Conservation (phyloP, 495 filamentous ascomycete species). For the Aspergillus haitiensis region DNA sequence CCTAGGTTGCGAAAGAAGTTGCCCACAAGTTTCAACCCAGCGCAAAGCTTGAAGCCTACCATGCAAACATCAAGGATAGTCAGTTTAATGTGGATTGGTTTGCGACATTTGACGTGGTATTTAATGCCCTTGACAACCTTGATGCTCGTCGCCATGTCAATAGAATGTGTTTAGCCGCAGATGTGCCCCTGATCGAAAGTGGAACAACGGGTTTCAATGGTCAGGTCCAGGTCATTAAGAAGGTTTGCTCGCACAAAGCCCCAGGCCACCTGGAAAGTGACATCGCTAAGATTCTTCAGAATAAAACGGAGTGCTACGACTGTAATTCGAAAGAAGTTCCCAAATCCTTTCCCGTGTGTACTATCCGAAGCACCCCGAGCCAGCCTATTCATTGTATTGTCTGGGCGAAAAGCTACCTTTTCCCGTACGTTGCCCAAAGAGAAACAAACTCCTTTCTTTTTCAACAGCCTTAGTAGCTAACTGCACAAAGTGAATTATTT, state of each 20-base stretch:
- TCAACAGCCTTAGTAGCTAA: constrained; percentile 18
- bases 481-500: constrained; percentile 68
- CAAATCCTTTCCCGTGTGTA: constrained; percentile 92
- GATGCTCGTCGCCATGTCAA: constrained; percentile 95
- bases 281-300: constrained; percentile 44
- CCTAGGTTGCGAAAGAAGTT: constrained; percentile 88
- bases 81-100: constrained; percentile 93
- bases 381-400: constrained; percentile 99
- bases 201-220: constrained; percentile 98
- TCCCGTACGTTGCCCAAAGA: constrained; percentile 56
- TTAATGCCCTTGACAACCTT: constrained; percentile 97
- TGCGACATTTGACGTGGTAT: constrained; percentile 75
- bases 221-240: constrained; percentile 94
- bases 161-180: constrained; percentile 90
- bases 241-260: constrained; percentile 43
- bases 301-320: constrained; percentile 95
- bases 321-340: constrained; percentile 85
- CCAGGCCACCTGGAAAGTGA: background rate
- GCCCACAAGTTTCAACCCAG: constrained; percentile 88
- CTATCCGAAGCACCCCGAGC: constrained; percentile 89
- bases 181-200: constrained; percentile 91
- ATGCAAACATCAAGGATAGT: constrained; percentile 94
- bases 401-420: constrained; percentile 97
- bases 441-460: background rate
- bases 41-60: constrained; percentile 84